These are phyloP conservation scores for Gonium pectorale DNA, from an alignment of 139 green algal genomes.

Conservation along the genomic window DNA sequence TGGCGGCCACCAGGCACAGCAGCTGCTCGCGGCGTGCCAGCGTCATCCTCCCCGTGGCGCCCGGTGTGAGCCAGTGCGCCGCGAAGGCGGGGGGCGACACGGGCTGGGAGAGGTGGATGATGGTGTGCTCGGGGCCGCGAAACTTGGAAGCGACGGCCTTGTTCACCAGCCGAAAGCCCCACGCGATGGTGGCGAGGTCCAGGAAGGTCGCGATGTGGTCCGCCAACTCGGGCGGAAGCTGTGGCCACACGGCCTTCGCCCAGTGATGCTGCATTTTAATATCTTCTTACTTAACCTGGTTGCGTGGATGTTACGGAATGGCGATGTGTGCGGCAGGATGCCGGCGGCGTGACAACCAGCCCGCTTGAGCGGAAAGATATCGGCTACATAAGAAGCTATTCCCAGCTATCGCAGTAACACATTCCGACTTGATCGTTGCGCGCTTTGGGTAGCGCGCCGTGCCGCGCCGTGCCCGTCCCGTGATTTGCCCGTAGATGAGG, in stretches of 20 bases:
- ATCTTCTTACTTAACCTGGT: too few relatives aligned
- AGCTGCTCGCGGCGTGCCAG: background rate
- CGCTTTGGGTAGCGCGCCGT: too few relatives aligned
- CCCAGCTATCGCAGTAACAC: too few relatives aligned
- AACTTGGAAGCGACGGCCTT: background rate
- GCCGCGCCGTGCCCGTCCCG: too few relatives aligned
- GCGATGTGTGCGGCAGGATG: too few relatives aligned
- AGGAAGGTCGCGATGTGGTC: background rate
- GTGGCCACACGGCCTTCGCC: constrained; percentile 8
- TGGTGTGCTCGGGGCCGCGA: background rate
- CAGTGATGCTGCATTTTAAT: too few relatives aligned
- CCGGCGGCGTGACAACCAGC: too few relatives aligned
- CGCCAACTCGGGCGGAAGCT: background rate
- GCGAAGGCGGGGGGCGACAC: background rate
- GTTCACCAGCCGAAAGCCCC: background rate
- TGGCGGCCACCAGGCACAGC: background rate
- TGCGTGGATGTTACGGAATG: too few relatives aligned
- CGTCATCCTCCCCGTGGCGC: background rate
- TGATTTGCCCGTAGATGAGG: too few relatives aligned
- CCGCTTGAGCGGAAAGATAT: too few relatives aligned
- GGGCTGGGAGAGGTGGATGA: background rate
- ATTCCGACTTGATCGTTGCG: too few relatives aligned
- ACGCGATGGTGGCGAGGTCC: background rate
- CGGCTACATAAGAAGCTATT: too few relatives aligned
- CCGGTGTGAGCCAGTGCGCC: background rate